phyloP scores from a whole-genome alignment of 495 filamentous ascomycete genomes.

The Hypomontagnella submonticulosa region DNA sequence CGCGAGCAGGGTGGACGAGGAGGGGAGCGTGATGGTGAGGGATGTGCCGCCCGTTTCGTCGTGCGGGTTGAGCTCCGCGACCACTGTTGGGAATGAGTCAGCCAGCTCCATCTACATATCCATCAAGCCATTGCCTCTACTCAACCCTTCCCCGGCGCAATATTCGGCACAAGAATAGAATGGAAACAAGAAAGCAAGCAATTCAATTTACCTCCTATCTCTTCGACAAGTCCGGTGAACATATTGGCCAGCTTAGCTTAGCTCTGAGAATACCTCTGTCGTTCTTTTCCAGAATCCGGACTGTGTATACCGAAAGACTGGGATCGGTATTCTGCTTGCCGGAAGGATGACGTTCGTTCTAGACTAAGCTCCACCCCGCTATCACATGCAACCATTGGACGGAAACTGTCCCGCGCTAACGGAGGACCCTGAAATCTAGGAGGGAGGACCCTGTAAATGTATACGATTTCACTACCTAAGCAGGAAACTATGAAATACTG shows the following conservation, averaged over 20 bases:
- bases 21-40: slow-evolving; percentile 77
- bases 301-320: neutral
- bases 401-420: slow-evolving; percentile 34
- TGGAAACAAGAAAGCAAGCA: too few species aligned
- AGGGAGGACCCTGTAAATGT: neutral
- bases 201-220: slow-evolving; percentile 91
- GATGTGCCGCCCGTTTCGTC: slow-evolving; percentile 88
- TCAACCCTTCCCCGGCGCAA: neutral
- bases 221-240: slow-evolving; percentile 98
- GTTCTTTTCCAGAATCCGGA: neutral
- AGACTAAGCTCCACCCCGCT: slow-evolving; percentile 25
- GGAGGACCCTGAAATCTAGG: slow-evolving; percentile 15
- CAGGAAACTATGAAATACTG: neutral
- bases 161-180: too few species aligned
- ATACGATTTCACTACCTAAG: neutral
- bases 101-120: neutral
- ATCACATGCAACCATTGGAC: slow-evolving; percentile 29
- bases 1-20: slow-evolving; percentile 75
- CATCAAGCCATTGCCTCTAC: neutral
- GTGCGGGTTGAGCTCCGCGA: slow-evolving; percentile 81
- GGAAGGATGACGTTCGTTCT: slow-evolving; percentile 38
- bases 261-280: slow-evolving; percentile 18
- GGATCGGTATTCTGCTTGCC: slow-evolving; percentile 18
- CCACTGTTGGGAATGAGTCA: slow-evolving; percentile 63
- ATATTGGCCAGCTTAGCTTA: slow-evolving; percentile 60